phyloP scores from a whole-genome alignment of 2,329 filamentous ascomycete genomes.

The Mycocentrospora acerina region DNA sequence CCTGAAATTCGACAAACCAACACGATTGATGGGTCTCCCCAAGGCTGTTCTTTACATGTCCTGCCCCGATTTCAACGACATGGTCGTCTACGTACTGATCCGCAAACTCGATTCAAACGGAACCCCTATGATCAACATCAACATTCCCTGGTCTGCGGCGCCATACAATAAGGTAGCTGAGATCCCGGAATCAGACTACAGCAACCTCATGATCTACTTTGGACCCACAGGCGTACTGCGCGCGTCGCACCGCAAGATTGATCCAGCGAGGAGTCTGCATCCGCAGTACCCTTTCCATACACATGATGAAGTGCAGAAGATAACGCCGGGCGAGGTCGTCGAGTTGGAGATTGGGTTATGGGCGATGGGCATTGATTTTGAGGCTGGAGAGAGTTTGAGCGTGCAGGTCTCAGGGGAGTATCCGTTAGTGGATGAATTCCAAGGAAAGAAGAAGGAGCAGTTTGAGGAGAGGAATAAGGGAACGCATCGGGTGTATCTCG shows the following conservation, averaged over 20 bases:
- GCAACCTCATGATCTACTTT: slow-evolving; percentile 2
- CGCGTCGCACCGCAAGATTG: slow-evolving; percentile 11
- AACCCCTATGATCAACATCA: slow-evolving; percentile 45
- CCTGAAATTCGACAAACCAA: slow-evolving; percentile 41
- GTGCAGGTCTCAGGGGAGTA: slow-evolving; percentile 10
- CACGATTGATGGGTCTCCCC: slow-evolving; percentile 49
- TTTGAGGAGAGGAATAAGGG: slow-evolving; percentile 9
- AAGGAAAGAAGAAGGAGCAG: slow-evolving; percentile 1
- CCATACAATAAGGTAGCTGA: slow-evolving; percentile 6
- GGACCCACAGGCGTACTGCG: slow-evolving; percentile 17
- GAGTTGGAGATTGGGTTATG: slow-evolving; percentile 24
- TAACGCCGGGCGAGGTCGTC: slow-evolving; percentile 31
- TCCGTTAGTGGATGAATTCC: slow-evolving; percentile 9
- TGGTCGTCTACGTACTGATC: slow-evolving; percentile 30
- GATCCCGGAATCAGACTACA: slow-evolving; percentile 10
- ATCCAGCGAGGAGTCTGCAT: slow-evolving; percentile 14
- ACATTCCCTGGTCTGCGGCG: slow-evolving; percentile 39
- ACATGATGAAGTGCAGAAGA: slow-evolving; percentile 45
- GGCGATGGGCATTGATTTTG: slow-evolving; percentile 47
- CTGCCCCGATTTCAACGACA: slow-evolving; percentile 46
- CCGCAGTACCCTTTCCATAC: slow-evolving; percentile 36
- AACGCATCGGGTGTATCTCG: slow-evolving; percentile 10
- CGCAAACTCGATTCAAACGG: slow-evolving; percentile 33
- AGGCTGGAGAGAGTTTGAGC: slow-evolving; percentile 24
- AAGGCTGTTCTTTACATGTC: slow-evolving; percentile 53